Conservation (phyloP, 2,329 filamentous ascomycete genomes). For the Scytalidium lignicola region DNA sequence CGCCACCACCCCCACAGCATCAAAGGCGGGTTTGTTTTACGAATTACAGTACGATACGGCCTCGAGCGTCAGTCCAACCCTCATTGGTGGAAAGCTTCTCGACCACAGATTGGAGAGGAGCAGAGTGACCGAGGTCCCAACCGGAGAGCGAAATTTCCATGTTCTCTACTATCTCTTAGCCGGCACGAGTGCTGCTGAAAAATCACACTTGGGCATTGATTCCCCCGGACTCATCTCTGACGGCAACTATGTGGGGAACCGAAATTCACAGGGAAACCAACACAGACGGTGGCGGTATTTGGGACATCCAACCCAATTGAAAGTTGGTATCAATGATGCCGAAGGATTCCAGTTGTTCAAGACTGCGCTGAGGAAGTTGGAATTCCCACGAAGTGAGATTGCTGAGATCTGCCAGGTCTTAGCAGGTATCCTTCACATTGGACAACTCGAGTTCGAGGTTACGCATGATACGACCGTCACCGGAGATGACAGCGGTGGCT, state of each 20-base stretch:
- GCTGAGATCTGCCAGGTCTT: conserved; percentile 95
- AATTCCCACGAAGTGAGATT: conserved; percentile 89
- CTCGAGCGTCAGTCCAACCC: conserved; percentile 73
- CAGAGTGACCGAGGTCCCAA: conserved; percentile 85
- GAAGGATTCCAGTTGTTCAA: conserved; percentile 98
- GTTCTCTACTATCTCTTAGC: conserved; percentile 91
- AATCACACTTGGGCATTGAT: conserved; percentile 68
- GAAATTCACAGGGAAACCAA: conserved; percentile 37
- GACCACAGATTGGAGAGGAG: conserved; percentile 91
- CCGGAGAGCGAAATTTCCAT: conserved; percentile 95
- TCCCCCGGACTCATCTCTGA: conserved; percentile 40
- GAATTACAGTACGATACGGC: conserved; percentile 96
- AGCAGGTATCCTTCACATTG: conserved; percentile 92
- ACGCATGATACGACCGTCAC: conserved; percentile 72
- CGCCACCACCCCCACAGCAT: conserved; percentile 88
- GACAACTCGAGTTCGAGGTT: conserved; percentile 89
- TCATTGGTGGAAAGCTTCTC: conserved; percentile 90
- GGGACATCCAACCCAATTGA: conserved; percentile 92
- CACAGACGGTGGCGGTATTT: conserved; percentile 93
- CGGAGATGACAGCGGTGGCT: conserved; percentile 90
- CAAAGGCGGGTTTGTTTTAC: conserved; percentile 91
- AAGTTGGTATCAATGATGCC: conserved; percentile 91
- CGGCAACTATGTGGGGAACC: conserved; percentile 36
- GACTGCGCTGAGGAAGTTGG: conserved; percentile 86
- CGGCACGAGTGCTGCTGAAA: conserved; percentile 86